Evolutionary conservation across 2,329 filamentous ascomycete genomes (phyloP).

Genomic region (Apiospora koreana): DNA sequence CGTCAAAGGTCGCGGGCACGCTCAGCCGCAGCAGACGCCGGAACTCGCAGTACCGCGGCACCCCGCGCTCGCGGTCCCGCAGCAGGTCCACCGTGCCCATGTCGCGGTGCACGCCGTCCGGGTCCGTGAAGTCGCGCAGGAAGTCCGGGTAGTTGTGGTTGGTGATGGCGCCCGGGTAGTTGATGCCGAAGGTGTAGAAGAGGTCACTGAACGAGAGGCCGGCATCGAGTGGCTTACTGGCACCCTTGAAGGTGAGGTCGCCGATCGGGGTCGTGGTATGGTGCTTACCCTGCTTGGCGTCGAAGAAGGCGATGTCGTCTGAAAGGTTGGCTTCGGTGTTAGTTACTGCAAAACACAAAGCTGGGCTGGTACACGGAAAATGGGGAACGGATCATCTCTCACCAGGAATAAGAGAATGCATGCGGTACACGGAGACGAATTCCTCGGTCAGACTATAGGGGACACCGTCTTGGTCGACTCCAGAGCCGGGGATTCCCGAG

Average conservation of each 20-base stretch:
- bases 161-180: constrained; percentile 48
- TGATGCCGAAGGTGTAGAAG: constrained; percentile 49
- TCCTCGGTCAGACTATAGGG: constrained; percentile 45
- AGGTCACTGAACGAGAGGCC: constrained; percentile 36
- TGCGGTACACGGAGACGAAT: constrained; percentile 45
- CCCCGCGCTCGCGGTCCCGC: constrained; percentile 47
- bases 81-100: constrained; percentile 48
- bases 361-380: neutral
- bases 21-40: constrained; percentile 42
- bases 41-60: constrained; percentile 47
- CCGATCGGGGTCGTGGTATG: constrained; percentile 30
- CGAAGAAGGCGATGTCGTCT: constrained; percentile 30
- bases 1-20: constrained; percentile 37
- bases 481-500: constrained; percentile 26
- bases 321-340: too few species aligned
- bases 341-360: too few species aligned
- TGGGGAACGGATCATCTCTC: neutral
- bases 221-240: constrained; percentile 32
- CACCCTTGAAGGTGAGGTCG: constrained; percentile 35
- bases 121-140: constrained; percentile 40
- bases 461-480: constrained; percentile 35
- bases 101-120: constrained; percentile 42
- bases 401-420: constrained; percentile 41
- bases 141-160: constrained; percentile 39
- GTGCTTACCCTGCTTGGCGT: constrained; percentile 22